These are phyloP conservation scores for Pseudonitzschia delicatissima DNA, from an alignment of 108 stramenopile species.

Conservation along the genomic window DNA sequence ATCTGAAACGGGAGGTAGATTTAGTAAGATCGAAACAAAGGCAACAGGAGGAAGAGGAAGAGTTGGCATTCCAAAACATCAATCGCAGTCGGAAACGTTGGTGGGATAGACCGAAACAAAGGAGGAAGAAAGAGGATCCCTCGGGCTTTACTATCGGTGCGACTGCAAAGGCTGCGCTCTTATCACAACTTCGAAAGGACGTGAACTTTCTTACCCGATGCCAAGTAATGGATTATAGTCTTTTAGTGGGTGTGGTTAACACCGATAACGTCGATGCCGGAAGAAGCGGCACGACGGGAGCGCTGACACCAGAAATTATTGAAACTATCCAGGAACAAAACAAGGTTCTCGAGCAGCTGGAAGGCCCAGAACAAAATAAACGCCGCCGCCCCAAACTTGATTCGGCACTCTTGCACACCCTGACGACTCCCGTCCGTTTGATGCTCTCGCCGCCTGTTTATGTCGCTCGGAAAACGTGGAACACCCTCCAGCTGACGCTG, in stretches of 20 bases:
- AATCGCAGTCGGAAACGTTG: too few species aligned
- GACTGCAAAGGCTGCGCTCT: slow-evolving; percentile 54
- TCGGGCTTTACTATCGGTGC: slow-evolving; percentile 66
- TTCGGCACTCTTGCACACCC: neutral
- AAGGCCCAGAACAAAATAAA: slow-evolving; percentile 4
- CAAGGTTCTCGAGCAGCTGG: slow-evolving; percentile 2
- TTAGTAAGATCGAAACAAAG: neutral
- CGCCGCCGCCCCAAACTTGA: neutral
- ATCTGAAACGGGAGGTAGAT: slow-evolving; percentile 46
- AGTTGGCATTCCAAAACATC: neutral
- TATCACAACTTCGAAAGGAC: slow-evolving; percentile 81
- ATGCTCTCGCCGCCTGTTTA: slow-evolving; percentile 33
- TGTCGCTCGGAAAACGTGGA: slow-evolving; percentile 15
- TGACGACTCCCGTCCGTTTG: slow-evolving; percentile 33
- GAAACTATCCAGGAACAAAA: neutral
- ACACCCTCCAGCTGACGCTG: slow-evolving; percentile 11
- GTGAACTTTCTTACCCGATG: slow-evolving; percentile 67
- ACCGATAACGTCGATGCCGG: slow-evolving; percentile 29
- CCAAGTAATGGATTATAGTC: slow-evolving; percentile 83
- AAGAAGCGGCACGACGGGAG: neutral
- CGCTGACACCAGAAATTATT: neutral
- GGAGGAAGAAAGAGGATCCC: neutral
- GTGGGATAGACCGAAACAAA: neutral
- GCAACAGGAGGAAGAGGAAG: neutral
- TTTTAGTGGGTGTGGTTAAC: slow-evolving; percentile 75